phyloP scores from a whole-genome alignment of 257 asterid genomes.

The Verbascum thapsus region DNA sequence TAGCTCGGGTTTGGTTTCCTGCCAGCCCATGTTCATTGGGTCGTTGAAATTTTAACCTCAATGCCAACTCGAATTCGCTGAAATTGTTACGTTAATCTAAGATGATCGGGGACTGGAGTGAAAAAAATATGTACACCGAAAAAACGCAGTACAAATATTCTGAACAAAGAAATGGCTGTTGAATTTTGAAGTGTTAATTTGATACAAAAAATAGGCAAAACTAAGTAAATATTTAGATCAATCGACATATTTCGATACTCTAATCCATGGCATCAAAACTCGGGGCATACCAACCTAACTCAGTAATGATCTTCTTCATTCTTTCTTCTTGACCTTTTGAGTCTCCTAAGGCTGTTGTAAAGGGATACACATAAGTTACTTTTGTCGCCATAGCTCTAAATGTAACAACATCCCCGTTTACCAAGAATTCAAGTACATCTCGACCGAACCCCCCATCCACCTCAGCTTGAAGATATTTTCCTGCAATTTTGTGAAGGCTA shows the following conservation, averaged over 20 bases:
- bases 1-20: no score
- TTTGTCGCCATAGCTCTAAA: conserved; percentile 86
- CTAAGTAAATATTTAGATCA: neutral
- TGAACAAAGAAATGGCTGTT: neutral
- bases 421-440: conserved; percentile 77
- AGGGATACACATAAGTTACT: conserved; percentile 81
- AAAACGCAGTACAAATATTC: neutral
- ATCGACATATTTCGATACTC: conserved; percentile 3
- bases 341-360: conserved; percentile 95
- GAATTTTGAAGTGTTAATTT: neutral
- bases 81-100: no score
- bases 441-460: conserved; percentile 94
- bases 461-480: conserved; percentile 77
- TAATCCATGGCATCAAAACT: conserved; percentile 69
- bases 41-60: no score
- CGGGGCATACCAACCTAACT: conserved; percentile 91
- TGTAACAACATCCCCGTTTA: conserved; percentile 69
- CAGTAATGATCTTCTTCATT: conserved; percentile 54
- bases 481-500: conserved; percentile 43
- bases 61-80: no score
- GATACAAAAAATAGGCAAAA: neutral
- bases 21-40: no score
- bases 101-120: no score
- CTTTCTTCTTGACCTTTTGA: conserved; percentile 86
- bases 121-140: no score